Base-by-base conservation (phyloP, 2,329 filamentous ascomycete genomes). In the Colletotrichum musicola region DNA sequence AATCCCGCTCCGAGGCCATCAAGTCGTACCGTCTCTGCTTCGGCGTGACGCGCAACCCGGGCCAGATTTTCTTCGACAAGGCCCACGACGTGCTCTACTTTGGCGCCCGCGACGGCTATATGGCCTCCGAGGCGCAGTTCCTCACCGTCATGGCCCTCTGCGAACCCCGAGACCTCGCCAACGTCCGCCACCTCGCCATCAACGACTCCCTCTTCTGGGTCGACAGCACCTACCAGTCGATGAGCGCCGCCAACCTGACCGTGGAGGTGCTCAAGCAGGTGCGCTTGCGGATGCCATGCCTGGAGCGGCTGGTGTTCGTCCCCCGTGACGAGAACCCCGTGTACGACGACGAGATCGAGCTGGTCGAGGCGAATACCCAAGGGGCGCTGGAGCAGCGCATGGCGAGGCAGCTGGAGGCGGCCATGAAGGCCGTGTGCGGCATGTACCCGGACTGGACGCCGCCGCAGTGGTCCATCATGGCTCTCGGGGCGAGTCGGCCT, bases 51-150 rank as follows among this genome's bases (percentile, higher is more conserved):
- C 77, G 81, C 22, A 76, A 76, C 2, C 78, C 80, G 5, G 81
- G 82, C 35, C 78, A 79, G 55, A 75, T 85, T 38, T 80, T 81
- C 70, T 82, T 86, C 72, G 80, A 82, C 68, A 76, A 79, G 0
- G 59, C 71, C 14, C 72, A 72, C 57, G 84, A 86, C 67, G 78
- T 83, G n/a, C 76, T 86, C 59, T 86, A 83, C 73, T 85, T 86
- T 71, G 83, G 83, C 42, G 78, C 80, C 12, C 77, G 81, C 38
- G 73, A 81, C 27, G 83, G 83, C 59, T 82, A 79, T 75, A 83
- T 83, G 79, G 82, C 81, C 20, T 78, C 83, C 58, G 79, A 81
- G 64, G 78, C 83, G 6, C 80, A 85, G 70, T 82, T 86, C 63
- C 78, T 79, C 58, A 83, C 82, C 14, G 80, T 80, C 72, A 78